Evolutionary conservation across 345 rosid species (phyloP).

Genomic region (Populus euphratica): DNA sequence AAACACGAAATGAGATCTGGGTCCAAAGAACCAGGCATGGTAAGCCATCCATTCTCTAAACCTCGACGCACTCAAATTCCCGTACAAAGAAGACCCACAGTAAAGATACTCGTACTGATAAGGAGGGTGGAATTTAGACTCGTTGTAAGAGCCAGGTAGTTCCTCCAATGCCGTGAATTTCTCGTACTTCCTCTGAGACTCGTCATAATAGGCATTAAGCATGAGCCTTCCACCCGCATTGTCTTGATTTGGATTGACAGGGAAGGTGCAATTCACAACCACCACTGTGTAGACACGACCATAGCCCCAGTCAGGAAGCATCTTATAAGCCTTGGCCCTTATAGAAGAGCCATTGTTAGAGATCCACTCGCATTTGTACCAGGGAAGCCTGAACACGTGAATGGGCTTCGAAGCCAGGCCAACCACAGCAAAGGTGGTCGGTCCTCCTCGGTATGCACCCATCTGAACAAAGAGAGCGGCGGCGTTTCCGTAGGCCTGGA

Average conservation of each 20-base stretch:
- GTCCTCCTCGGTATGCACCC: constrained; percentile 91
- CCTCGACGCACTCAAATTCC: constrained; percentile 60
- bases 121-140: constrained; percentile 48
- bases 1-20: constrained; percentile 75
- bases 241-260: constrained; percentile 49
- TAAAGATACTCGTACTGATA: constrained; percentile 67
- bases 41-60: constrained; percentile 91
- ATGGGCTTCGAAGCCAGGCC: constrained; percentile 86
- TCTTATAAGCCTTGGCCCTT: constrained; percentile 62
- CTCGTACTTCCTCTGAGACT: constrained; percentile 49
- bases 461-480: constrained; percentile 76
- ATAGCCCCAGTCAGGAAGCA: constrained; percentile 89
- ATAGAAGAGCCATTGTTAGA: constrained; percentile 48
- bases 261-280: constrained; percentile 68
- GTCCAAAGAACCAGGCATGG: constrained; percentile 85
- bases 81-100: constrained; percentile 82
- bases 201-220: constrained; percentile 59
- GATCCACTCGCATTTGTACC: constrained; percentile 87
- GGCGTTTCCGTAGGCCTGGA: constrained; percentile 72
- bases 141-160: constrained; percentile 51
- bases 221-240: constrained; percentile 70
- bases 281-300: constrained; percentile 83
- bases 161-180: constrained; percentile 59
- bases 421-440: constrained; percentile 59
- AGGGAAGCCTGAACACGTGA: constrained; percentile 62